Percentiles rank a stretch among this genome's conserved stretches.
Conservation (phyloP, 164 flowering plant species). For the Brasenia schreberi region DNA sequence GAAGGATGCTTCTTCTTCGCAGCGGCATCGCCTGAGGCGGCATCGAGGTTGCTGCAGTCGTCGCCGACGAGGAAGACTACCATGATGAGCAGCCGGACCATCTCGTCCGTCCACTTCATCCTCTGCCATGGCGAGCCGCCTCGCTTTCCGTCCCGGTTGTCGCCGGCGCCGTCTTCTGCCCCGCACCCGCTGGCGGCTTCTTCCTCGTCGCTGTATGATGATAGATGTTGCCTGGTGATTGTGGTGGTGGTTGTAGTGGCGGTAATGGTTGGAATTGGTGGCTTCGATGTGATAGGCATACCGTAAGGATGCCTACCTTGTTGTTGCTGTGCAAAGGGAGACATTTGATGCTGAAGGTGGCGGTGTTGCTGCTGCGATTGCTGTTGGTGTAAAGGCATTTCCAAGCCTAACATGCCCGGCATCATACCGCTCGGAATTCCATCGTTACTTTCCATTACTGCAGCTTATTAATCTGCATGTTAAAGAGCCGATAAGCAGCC, state of each 20-base stretch:
- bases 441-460: slow-evolving; percentile 3
- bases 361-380: slow-evolving; percentile 7
- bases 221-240: slow-evolving; percentile 16
- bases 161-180: slow-evolving; percentile 18
- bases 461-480: neutral
- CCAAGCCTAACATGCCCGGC: slow-evolving; percentile 20
- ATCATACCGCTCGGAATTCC: slow-evolving; percentile 5
- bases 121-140: slow-evolving; percentile 65
- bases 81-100: slow-evolving; percentile 59
- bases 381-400: slow-evolving; percentile 19
- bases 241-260: slow-evolving; percentile 2
- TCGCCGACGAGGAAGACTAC: slow-evolving; percentile 39
- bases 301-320: slow-evolving; percentile 3
- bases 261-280: slow-evolving; percentile 5
- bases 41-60: slow-evolving; percentile 27
- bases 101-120: slow-evolving; percentile 77
- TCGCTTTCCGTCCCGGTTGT: slow-evolving; percentile 3
- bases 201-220: slow-evolving; percentile 39
- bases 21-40: slow-evolving; percentile 19
- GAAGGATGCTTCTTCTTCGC: slow-evolving; percentile 17
- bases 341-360: neutral
- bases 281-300: neutral
- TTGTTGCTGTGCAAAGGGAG: slow-evolving; percentile 2
- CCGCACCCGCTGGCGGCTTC: slow-evolving; percentile 6
- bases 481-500: too few relatives aligned